These are phyloP conservation scores for Trichoderma cornu-damae DNA, from an alignment of 2,329 filamentous ascomycete species.

Conservation along the genomic window DNA sequence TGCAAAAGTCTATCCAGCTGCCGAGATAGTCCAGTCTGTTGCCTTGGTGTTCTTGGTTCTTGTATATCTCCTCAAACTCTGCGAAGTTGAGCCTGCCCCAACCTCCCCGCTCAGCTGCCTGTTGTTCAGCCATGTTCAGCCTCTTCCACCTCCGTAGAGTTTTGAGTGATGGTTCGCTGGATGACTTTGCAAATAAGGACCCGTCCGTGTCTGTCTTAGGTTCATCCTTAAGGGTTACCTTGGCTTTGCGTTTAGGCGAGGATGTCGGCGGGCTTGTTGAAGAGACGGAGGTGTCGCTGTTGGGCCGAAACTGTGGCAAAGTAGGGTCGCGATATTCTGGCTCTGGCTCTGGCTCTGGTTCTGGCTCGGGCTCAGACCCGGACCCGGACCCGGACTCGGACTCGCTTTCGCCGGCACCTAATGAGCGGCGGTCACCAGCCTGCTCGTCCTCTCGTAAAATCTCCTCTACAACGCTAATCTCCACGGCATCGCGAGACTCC, in stretches of 20 bases:
- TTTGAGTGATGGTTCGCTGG: conserved; percentile 25
- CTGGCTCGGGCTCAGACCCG: conserved; percentile 21
- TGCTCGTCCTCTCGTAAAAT: conserved; percentile 25
- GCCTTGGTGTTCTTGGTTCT: conserved; percentile 56
- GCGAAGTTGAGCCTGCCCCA: conserved; percentile 70
- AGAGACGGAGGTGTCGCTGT: conserved; percentile 32
- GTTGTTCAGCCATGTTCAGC: conserved; percentile 61
- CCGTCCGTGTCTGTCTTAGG: not conserved
- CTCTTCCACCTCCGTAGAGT: conserved; percentile 47
- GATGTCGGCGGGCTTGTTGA: conserved; percentile 20
- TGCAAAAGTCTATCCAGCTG: conserved; percentile 83
- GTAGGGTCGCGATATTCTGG: conserved; percentile 51
- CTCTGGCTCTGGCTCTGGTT: conserved; percentile 18
- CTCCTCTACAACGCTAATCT: conserved; percentile 29
- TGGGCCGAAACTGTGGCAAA: conserved; percentile 64
- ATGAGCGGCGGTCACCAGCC: not conserved
- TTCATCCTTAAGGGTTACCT: conserved; percentile 1
- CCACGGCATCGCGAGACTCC: conserved; percentile 31
- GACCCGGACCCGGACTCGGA: conserved; percentile 22
- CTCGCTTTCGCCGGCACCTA: conserved; percentile 10
- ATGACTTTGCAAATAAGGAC: not conserved
- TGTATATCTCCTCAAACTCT: conserved; percentile 76
- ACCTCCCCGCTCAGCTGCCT: conserved; percentile 68
- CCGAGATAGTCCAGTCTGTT: conserved; percentile 74
- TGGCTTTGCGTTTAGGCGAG: not conserved